Percentiles rank a stretch among this genome's conserved stretches.
phyloP scores from a whole-genome alignment of 495 filamentous ascomycete genomes.

The Aspergillus saccharolyticus region DNA sequence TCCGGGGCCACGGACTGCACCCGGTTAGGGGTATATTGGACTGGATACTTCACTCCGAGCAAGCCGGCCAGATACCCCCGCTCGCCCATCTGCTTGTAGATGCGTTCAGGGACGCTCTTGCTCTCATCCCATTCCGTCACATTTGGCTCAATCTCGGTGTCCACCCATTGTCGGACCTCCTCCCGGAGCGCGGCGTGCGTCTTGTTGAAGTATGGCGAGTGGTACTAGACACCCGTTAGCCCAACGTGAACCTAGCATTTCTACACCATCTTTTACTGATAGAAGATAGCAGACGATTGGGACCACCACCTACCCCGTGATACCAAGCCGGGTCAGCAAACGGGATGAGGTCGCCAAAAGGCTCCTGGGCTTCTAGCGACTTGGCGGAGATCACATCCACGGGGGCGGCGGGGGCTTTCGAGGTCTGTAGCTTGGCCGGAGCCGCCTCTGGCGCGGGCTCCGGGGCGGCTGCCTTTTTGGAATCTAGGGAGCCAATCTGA shows the following conservation, averaged over 20 bases:
- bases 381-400: slow-evolving; percentile 43
- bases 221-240: slow-evolving; percentile 53
- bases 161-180: slow-evolving; percentile 89
- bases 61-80: slow-evolving; percentile 88
- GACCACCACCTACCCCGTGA: slow-evolving; percentile 82
- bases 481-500: slow-evolving; percentile 84
- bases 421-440: slow-evolving; percentile 49
- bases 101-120: slow-evolving; percentile 75
- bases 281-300: neutral
- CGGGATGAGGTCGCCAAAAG: slow-evolving; percentile 80
- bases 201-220: slow-evolving; percentile 94
- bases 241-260: slow-evolving; percentile 3
- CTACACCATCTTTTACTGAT: neutral
- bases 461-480: slow-evolving; percentile 62
- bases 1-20: slow-evolving; percentile 76
- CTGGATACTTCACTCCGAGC: slow-evolving; percentile 73
- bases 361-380: slow-evolving; percentile 65
- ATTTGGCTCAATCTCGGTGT: slow-evolving; percentile 81
- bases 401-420: slow-evolving; percentile 47
- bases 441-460: slow-evolving; percentile 44
- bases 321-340: slow-evolving; percentile 95
- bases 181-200: slow-evolving; percentile 82
- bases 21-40: slow-evolving; percentile 60
- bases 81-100: slow-evolving; percentile 94
- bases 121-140: slow-evolving; percentile 96